Conservation (phyloP, 1,284 basidiomycete species). For the Fistulinella cinereoalba region DNA sequence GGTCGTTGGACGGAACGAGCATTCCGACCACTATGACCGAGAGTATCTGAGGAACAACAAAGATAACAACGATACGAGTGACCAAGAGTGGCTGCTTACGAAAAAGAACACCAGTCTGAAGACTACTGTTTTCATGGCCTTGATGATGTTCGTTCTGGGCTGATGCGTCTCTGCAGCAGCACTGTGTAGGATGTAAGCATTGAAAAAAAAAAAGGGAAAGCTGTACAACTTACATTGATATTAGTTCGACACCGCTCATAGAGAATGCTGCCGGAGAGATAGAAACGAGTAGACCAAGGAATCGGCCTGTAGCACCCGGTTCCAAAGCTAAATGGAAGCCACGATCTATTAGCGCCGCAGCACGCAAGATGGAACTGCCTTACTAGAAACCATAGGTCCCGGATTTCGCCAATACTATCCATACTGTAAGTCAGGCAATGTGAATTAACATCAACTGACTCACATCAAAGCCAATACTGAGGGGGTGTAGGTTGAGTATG, state of each 20-base stretch:
- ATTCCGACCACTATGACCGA: conserved; percentile 79
- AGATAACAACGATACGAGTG: not conserved
- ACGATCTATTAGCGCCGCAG: conserved; percentile 41
- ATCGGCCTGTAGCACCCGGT: conserved; percentile 41
- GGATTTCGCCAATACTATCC: conserved; percentile 22
- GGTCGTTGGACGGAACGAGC: conserved; percentile 73
- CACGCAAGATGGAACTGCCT: conserved; percentile 2
- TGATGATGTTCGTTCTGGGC: conserved; percentile 75
- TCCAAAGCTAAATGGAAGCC: conserved; percentile 30
- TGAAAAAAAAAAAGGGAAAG: not conserved
- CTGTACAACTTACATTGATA: conserved; percentile 57
- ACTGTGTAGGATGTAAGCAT: conserved; percentile 32
- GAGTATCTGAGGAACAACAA: conserved; percentile 43
- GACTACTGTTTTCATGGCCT: conserved; percentile 79
- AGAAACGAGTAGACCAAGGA: conserved; percentile 64
- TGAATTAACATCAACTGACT: not conserved
- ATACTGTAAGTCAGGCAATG: not conserved
- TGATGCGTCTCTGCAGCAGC: conserved; percentile 74
- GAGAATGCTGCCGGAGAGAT: conserved; percentile 82
- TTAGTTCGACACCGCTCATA: conserved; percentile 81
- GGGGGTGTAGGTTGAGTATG: conserved; percentile 30
- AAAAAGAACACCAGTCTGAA: conserved; percentile 79
- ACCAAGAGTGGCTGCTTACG: conserved; percentile 30
- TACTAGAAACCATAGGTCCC: conserved; percentile 23
- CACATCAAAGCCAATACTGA: conserved; percentile 37